phyloP scores from a whole-genome alignment of 352 stramenopile genomes.

The Pythium utonaiense region DNA sequence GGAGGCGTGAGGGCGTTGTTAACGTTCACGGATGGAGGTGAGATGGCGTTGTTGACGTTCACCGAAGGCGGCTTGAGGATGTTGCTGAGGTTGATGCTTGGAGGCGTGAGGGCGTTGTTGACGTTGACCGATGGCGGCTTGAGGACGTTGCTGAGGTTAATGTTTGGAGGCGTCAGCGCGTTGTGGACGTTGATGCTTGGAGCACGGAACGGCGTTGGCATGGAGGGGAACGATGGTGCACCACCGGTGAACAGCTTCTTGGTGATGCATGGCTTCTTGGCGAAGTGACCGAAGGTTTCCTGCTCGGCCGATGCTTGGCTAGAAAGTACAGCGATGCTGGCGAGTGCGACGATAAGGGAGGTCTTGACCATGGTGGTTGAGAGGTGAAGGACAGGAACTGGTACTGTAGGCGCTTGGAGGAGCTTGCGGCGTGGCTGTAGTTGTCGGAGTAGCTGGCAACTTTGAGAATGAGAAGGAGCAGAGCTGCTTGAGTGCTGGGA shows the following conservation, averaged over 20 bases:
- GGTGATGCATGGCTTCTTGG: background rate
- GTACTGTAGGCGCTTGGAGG: no score
- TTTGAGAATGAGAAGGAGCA: no score
- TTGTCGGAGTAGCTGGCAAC: no score
- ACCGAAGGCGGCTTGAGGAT: background rate
- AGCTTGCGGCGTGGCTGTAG: no score
- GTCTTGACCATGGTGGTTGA: constrained; percentile 8
- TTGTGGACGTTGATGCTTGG: background rate
- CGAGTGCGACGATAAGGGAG: background rate
- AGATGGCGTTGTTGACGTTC: background rate
- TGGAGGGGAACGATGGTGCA: no score
- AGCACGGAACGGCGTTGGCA: background rate
- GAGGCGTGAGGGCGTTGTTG: background rate
- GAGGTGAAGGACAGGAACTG: no score
- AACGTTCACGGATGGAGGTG: background rate
- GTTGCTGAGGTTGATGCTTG: background rate
- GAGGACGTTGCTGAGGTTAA: background rate
- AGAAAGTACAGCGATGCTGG: background rate
- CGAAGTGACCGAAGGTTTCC: constrained; percentile 7
- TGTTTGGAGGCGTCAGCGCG: background rate
- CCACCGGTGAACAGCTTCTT: background rate
- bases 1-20: background rate
- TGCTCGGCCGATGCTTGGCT: constrained; percentile 1
- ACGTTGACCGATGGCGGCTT: background rate
- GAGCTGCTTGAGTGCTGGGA: no score